phyloP scores from a whole-genome alignment of 495 filamentous ascomycete genomes.

The Friedmanniomyces endolithicus region DNA sequence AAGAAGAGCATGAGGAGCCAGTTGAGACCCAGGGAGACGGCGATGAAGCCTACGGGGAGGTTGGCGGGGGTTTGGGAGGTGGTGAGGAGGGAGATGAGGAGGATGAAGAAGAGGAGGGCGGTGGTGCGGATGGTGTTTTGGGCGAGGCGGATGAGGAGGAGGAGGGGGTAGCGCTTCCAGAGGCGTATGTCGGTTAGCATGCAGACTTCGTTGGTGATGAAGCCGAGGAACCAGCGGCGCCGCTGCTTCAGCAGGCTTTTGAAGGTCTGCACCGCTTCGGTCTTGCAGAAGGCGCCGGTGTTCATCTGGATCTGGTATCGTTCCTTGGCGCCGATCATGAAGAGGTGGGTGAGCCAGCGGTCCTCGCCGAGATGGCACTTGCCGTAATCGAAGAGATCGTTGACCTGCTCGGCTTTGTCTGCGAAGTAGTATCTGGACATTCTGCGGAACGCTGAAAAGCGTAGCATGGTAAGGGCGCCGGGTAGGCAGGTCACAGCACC shows the following conservation, averaged over 20 bases:
- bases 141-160: conserved; percentile 83
- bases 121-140: conserved; percentile 97
- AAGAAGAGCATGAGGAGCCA: conserved; percentile 97
- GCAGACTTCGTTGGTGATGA: conserved; percentile 96
- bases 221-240: conserved; percentile 91
- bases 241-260: conserved; percentile 83
- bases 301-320: conserved; percentile 96
- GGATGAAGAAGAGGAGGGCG: conserved; percentile 87
- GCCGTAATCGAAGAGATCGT: conserved; percentile 91
- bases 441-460: conserved; percentile 89
- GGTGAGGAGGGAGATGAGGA: conserved; percentile 77
- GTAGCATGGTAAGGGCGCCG: conserved; percentile 84
- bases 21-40: conserved; percentile 86
- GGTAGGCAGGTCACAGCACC: conserved; percentile 92
- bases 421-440: conserved; percentile 99
- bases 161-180: conserved; percentile 81
- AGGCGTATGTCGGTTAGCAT: conserved; percentile 92
- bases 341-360: conserved; percentile 93
- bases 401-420: conserved; percentile 90
- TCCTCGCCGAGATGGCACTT: conserved; percentile 96
- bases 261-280: conserved; percentile 88
- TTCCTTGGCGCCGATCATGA: conserved; percentile 93
- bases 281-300: conserved; percentile 95
- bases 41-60: conserved; percentile 88
- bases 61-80: conserved; percentile 65